Percentiles rank a stretch among this genome's conserved stretches.
These are phyloP conservation scores for Botryotinia narcissicola DNA, from an alignment of 2,329 filamentous ascomycete genomes.

Conservation along the genomic window DNA sequence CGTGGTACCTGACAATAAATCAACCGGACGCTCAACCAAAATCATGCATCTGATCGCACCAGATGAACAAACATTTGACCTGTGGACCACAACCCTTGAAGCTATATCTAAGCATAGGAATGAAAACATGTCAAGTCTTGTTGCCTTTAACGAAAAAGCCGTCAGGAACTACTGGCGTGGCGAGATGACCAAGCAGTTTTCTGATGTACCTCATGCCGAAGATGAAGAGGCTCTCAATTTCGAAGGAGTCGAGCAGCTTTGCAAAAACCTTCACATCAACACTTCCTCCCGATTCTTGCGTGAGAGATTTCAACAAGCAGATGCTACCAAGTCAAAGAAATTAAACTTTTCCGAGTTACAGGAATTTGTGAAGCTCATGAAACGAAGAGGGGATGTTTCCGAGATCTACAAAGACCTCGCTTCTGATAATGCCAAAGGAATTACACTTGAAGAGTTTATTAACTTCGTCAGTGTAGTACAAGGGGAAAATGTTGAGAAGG, in stretches of 20 bases:
- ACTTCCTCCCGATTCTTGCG: constrained; percentile 73
- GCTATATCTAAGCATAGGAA: constrained; percentile 82
- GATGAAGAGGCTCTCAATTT: constrained; percentile 74
- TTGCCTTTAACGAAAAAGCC: constrained; percentile 79
- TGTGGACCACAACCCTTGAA: constrained; percentile 84
- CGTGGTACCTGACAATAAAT: constrained; percentile 66
- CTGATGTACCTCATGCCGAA: constrained; percentile 48
- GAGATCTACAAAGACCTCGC: constrained; percentile 66
- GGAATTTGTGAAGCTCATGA: constrained; percentile 78
- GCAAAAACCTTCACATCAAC: constrained; percentile 88
- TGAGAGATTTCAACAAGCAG: constrained; percentile 70
- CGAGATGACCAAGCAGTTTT: constrained; percentile 71
- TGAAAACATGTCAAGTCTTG: constrained; percentile 84
- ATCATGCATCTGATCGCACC: constrained; percentile 84
- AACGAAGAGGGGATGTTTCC: constrained; percentile 78
- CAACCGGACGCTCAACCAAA: constrained; percentile 68
- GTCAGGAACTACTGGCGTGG: constrained; percentile 81
- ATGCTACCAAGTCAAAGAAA: constrained; percentile 59
- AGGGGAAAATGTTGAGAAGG: constrained; percentile 68
- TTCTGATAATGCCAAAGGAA: constrained; percentile 57
- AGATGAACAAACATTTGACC: constrained; percentile 65
- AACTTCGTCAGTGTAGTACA: constrained; percentile 72
- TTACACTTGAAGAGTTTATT: constrained; percentile 73
- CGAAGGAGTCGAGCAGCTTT: constrained; percentile 75
- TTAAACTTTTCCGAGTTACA: constrained; percentile 81